Evolutionary conservation across 2,329 filamentous ascomycete species (phyloP), one percentile per base, ranked within the genome.

Genomic region (Fusarium sulawesiense): DNA sequence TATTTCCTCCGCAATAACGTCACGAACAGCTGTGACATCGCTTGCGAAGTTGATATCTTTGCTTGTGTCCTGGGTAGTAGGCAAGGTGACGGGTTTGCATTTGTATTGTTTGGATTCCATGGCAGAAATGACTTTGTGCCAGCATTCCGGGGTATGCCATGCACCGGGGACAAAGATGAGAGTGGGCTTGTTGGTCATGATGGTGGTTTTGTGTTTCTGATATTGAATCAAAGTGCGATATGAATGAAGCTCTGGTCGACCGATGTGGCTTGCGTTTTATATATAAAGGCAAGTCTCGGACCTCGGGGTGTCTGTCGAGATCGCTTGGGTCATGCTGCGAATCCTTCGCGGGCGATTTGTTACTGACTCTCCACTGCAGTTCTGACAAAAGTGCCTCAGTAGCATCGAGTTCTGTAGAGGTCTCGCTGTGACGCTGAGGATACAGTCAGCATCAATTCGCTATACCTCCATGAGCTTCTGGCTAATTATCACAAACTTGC

Each of bases 161-260:
- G 83, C 78, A 7, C 84, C 84, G 3, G 79, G 83, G 2, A 87
- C 77, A 21, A 87, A 79, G 58, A 87, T 62, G 1, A 86, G 54
- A 1, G 74, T 77, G 8, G 75, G 75, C n/a, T 73, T 74, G 10
- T n/a, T 23, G 4, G 73, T 27, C 75, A 76, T 77, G n/a, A 6
- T 63, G 16, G 16, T 12, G 21, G 8, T 10, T 4, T 3, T 3
- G 34, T 16, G 13, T 56, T 32, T 29, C 7, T 16, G 23, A 10
- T 12, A 6, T 4, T 32, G 16, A 11, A 21, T 4, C 2, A 29
- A 18, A 4, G 9, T 18, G 3, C 3, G 0, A 29, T 18, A 29
- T 18, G 9, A 3, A 14, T 34, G 9, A 8, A 16, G 4, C 0
- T 10, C 6, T 1, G 3, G 7, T 8, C 7, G 1, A 3, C 2